These are phyloP conservation scores for Cinnamomum chago DNA, from an alignment of 164 flowering plant species.

Conservation along the genomic window DNA sequence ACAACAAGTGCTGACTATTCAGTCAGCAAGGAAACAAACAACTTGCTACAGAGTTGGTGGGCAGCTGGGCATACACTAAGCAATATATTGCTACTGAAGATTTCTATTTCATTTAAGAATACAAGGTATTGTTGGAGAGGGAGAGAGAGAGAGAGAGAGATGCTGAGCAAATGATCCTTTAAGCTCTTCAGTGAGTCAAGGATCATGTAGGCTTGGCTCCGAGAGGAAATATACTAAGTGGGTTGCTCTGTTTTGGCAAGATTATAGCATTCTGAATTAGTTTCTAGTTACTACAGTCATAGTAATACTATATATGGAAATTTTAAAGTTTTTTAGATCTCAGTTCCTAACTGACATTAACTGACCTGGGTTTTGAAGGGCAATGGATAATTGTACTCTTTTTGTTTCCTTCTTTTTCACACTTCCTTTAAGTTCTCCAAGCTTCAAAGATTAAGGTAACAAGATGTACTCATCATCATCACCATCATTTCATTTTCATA, in stretches of 20 bases:
- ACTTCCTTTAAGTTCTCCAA: background rate
- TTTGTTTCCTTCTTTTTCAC: background rate
- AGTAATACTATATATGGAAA: conserved; percentile 11
- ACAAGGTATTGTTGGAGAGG: conserved; percentile 13
- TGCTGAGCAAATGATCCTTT: conserved; percentile 10
- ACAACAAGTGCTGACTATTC: conserved; percentile 52
- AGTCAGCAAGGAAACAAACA: background rate
- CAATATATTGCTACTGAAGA: background rate
- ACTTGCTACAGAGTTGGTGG: background rate
- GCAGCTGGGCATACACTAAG: no score
- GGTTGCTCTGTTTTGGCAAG: conserved; percentile 10
- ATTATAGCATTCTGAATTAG: conserved; percentile 11
- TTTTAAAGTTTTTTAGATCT: conserved; percentile 2
- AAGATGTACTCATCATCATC: no score
- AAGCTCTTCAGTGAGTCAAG: conserved; percentile 15
- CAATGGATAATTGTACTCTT: background rate
- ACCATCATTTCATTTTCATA: no score
- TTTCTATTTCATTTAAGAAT: conserved; percentile 12
- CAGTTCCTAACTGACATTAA: background rate
- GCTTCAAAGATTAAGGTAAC: no score
- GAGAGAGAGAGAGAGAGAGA: conserved; percentile 25
- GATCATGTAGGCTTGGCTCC: conserved; percentile 16
- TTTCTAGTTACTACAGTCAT: conserved; percentile 10
- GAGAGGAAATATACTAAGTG: conserved; percentile 12
- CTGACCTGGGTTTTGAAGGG: background rate